Conservation (phyloP, 768 basidiomycete species). For the Amanita inopinata region DNA sequence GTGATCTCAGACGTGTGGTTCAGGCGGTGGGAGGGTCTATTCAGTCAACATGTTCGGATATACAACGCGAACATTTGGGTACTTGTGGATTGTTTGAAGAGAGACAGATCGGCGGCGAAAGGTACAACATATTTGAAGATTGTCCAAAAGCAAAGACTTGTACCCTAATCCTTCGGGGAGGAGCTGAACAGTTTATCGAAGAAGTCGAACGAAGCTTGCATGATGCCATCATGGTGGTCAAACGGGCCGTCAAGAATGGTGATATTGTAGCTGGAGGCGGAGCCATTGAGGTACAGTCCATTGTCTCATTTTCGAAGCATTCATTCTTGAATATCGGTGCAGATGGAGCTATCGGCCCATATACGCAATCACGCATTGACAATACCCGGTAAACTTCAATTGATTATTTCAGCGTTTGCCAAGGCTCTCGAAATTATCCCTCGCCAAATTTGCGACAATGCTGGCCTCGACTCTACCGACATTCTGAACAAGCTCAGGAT, state of each 20-base stretch:
- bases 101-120: constrained; percentile 90
- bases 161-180: constrained; percentile 87
- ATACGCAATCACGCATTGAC: constrained; percentile 85
- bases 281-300: constrained; percentile 72
- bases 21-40: constrained; percentile 93
- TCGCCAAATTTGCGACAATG: constrained; percentile 97
- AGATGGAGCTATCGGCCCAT: constrained; percentile 98
- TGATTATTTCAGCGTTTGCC: constrained; percentile 92
- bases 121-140: constrained; percentile 91
- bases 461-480: constrained; percentile 95
- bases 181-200: constrained; percentile 98
- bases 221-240: constrained; percentile 99
- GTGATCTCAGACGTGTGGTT: constrained; percentile 86
- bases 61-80: constrained; percentile 81
- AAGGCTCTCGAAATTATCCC: constrained; percentile 97
- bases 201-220: constrained; percentile 97
- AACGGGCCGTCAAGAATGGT: constrained; percentile 90
- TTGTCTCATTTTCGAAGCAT: not conserved
- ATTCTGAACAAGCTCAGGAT: constrained; percentile 95
- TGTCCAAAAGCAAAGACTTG: constrained; percentile 94
- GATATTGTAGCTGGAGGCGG: constrained; percentile 97
- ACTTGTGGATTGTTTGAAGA: constrained; percentile 92
- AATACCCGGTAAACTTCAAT: constrained; percentile 91
- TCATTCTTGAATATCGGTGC: constrained; percentile 5
- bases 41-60: constrained; percentile 94